Evolutionary conservation across 768 basidiomycete species (phyloP).

Genomic region (Daedaleopsis sinensis): DNA sequence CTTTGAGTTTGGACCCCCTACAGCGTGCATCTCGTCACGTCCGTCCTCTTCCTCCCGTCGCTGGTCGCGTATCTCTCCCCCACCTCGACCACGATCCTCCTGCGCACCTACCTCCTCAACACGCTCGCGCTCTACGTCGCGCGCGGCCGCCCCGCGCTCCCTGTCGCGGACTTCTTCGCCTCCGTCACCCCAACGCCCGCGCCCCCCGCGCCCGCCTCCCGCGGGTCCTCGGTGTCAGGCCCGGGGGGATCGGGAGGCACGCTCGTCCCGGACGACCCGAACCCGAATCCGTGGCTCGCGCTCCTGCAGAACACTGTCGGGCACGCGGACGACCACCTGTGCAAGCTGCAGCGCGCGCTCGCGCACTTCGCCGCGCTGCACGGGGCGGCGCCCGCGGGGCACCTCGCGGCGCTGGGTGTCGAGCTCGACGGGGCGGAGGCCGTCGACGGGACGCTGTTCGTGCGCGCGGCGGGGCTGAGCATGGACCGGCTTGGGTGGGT

Average conservation of each 20-base stretch:
- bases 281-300: slow-evolving; percentile 60
- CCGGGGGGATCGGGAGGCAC: slow-evolving; percentile 29
- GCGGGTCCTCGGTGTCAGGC: slow-evolving; percentile 25
- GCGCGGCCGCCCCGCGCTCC: slow-evolving; percentile 51
- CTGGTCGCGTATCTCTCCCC: slow-evolving; percentile 40
- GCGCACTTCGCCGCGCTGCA: slow-evolving; percentile 49
- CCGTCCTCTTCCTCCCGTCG: slow-evolving; percentile 63
- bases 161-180: slow-evolving; percentile 39
- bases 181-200: slow-evolving; percentile 43
- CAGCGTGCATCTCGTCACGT: slow-evolving; percentile 69
- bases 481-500: slow-evolving; percentile 41
- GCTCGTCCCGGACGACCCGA: slow-evolving; percentile 37
- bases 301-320: slow-evolving; percentile 51
- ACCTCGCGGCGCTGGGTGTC: slow-evolving; percentile 26
- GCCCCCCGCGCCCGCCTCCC: slow-evolving; percentile 27
- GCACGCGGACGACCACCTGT: slow-evolving; percentile 59
- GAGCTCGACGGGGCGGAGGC: slow-evolving; percentile 48
- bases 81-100: slow-evolving; percentile 50
- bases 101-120: slow-evolving; percentile 58
- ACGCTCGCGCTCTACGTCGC: slow-evolving; percentile 50
- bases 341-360: slow-evolving; percentile 50
- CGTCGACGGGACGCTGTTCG: slow-evolving; percentile 63
- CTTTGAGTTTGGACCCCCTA: not conserved
- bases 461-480: slow-evolving; percentile 50
- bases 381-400: slow-evolving; percentile 39